phyloP scores from a whole-genome alignment of 2,329 filamentous ascomycete genomes.

The Paracoccidioides brasiliensis region DNA sequence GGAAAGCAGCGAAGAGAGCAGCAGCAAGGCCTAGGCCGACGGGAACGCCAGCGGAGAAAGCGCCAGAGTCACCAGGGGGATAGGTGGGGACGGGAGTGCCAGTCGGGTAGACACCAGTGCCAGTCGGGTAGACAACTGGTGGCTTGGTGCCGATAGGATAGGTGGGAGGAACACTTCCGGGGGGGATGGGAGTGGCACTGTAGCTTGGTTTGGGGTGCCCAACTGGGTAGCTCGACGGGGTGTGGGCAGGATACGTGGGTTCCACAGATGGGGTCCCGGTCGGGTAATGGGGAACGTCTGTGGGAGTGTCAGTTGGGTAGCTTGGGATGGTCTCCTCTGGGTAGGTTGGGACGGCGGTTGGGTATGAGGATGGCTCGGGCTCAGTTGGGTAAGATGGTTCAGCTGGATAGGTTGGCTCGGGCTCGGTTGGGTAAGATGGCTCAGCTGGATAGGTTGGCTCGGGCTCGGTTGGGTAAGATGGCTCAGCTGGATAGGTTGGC shows the following conservation, averaged over 20 bases:
- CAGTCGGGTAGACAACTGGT: conserved; percentile 5
- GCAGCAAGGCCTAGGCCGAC: conserved; percentile 30
- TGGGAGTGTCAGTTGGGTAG: neutral
- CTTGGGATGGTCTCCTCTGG: neutral
- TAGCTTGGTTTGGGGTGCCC: neutral
- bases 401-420: too few species aligned
- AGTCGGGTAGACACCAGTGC: conserved; percentile 6
- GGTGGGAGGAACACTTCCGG: conserved; percentile 15
- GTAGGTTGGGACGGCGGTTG: neutral
- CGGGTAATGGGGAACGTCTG: too few species aligned
- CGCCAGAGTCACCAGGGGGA: conserved; percentile 11
- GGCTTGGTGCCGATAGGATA: conserved; percentile 9
- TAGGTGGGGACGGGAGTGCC: neutral
- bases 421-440: neutral
- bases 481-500: neutral
- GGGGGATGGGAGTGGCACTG: conserved; percentile 10
- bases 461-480: neutral
- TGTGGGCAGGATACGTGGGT: too few species aligned
- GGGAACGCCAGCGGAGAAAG: conserved; percentile 26
- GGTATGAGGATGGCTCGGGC: neutral
- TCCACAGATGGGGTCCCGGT: too few species aligned
- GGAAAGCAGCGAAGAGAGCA: conserved; percentile 30
- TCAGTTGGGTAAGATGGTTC: neutral
- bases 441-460: too few species aligned
- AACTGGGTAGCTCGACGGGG: neutral